Evolutionary conservation across 805 yeast species (phyloP).

Genomic region (Candida orba): DNA sequence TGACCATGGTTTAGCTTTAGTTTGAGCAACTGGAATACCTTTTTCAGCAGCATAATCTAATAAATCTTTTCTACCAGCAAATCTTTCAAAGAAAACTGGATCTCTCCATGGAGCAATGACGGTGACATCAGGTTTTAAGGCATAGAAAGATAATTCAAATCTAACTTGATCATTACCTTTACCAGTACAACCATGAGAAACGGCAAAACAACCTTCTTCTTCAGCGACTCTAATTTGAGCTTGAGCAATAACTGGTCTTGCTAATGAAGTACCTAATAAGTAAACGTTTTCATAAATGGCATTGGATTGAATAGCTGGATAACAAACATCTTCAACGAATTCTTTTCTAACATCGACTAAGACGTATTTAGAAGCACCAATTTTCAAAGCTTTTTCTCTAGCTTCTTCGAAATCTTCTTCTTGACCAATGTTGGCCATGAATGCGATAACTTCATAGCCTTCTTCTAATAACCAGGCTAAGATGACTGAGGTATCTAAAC

Average conservation of each 20-base stretch:
- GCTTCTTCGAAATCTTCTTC: constrained; percentile 99
- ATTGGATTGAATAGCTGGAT: constrained; percentile 95
- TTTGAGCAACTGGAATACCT: constrained; percentile 91
- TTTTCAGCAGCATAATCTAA: constrained; percentile 90
- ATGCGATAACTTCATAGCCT: constrained; percentile 97
- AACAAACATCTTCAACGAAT: constrained; percentile 84
- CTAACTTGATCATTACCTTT: constrained; percentile 99
- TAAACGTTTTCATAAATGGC: constrained; percentile 98
- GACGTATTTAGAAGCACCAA: constrained; percentile 95
- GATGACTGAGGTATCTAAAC: constrained; percentile 95
- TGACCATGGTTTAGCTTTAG: constrained; percentile 99
- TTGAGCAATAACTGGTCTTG: constrained; percentile 97
- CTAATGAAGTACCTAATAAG: constrained; percentile 93
- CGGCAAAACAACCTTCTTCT: constrained; percentile 96
- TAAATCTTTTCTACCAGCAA: constrained; percentile 96
- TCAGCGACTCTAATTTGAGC: constrained; percentile 98
- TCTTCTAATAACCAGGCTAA: constrained; percentile 97
- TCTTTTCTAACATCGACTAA: constrained; percentile 92
- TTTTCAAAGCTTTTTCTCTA: constrained; percentile 88
- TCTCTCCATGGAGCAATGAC: constrained; percentile 99
- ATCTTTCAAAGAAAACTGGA: constrained; percentile 88
- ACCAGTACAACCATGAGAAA: constrained; percentile 99
- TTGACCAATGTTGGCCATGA: constrained; percentile 98
- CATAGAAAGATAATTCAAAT: constrained; percentile 94
- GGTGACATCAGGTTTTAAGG: constrained; percentile 92